Conservation (phyloP, 306 rosid species). For the Cajanus cajan region DNA sequence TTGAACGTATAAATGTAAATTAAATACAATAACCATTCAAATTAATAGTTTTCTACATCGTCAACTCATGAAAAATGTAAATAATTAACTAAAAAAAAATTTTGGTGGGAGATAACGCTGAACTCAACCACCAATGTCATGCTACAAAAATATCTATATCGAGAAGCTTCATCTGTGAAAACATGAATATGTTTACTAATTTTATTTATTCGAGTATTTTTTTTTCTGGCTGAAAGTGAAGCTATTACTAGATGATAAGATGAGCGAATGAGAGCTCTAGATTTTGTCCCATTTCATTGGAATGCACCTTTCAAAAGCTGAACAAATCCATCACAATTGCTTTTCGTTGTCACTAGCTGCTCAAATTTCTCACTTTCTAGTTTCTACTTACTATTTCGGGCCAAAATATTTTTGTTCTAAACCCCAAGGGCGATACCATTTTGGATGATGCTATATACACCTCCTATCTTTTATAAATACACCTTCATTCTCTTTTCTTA, state of each 20-base stretch:
- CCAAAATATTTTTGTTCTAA: too few species aligned
- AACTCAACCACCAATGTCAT: background rate
- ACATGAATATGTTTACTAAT: background rate
- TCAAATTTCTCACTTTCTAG: too few species aligned
- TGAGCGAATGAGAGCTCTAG: background rate
- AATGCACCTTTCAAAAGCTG: background rate
- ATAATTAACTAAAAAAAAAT: too few species aligned
- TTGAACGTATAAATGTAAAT: too few species aligned
- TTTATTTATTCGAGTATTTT: background rate
- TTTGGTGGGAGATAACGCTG: too few species aligned
- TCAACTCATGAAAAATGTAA: background rate
- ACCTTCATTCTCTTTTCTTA: too few species aligned
- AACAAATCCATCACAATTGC: background rate
- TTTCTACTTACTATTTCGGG: too few species aligned
- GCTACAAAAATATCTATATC: background rate
- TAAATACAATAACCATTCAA: too few species aligned
- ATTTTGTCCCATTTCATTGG: background rate
- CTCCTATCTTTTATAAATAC: too few species aligned
- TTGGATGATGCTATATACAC: too few species aligned
- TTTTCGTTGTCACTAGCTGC: background rate
- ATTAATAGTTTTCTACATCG: background rate
- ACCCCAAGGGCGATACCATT: too few species aligned
- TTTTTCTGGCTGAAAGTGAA: background rate
- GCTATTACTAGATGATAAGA: background rate
- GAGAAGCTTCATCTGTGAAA: conserved; percentile 3